Conservation (phyloP, 2,329 filamentous ascomycete species). For the Pseudocercospora vitis region DNA sequence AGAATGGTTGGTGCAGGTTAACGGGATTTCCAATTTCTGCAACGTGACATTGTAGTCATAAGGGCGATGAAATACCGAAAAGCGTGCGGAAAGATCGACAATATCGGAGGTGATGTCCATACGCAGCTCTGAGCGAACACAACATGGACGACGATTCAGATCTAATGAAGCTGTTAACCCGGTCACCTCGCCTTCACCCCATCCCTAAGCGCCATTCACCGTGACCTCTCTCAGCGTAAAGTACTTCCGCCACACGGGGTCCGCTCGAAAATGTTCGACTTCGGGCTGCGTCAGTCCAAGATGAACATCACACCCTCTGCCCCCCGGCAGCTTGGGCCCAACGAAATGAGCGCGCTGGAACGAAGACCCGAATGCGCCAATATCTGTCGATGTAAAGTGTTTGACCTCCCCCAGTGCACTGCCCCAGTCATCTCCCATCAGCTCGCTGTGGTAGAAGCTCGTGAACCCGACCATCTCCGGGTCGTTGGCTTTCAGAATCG, state of each 20-base stretch:
- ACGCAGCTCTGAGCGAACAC: no score
- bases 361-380: conserved; percentile 21
- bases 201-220: neutral
- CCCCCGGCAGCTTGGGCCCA: conserved; percentile 21
- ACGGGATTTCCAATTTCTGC: no score
- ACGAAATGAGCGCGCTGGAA: conserved; percentile 26
- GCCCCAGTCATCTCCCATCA: conserved; percentile 20
- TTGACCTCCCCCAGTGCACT: conserved; percentile 18
- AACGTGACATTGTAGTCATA: no score
- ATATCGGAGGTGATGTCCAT: no score
- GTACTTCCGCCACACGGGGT: conserved; percentile 20
- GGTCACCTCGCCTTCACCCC: neutral
- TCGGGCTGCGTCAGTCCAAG: conserved; percentile 20
- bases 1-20: no score
- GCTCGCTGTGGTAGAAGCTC: conserved; percentile 24
- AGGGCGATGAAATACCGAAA: no score
- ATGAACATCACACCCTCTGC: conserved; percentile 24
- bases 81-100: no score
- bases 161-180: no score
- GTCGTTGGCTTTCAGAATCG: conserved; percentile 15
- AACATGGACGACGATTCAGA: no score
- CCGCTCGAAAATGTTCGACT: conserved; percentile 19
- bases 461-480: conserved; percentile 23
- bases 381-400: conserved; percentile 24
- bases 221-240: conserved; percentile 19